Evolutionary conservation across 148 eudicot species (phyloP), one percentile per base, ranked within the genome.

Genomic region (Polygonum aviculare): DNA sequence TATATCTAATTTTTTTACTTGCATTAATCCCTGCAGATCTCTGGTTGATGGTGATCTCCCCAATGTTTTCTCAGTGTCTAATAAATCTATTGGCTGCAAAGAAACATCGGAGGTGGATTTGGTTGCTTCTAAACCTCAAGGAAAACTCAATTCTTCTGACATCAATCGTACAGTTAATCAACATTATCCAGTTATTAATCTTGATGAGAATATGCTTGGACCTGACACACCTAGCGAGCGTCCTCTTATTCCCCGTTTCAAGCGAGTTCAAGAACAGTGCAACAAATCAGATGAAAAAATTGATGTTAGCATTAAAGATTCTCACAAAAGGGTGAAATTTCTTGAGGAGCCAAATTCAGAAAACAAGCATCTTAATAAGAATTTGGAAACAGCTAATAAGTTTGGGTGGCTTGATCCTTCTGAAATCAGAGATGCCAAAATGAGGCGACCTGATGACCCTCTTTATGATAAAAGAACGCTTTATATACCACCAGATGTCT

Each of bases 351-450:
- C 80, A 12, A 71, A 84, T 60, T 33, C 31, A 44, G 81, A 55
- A 71, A 80, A 77, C 35, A 87, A 81, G 69, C 75, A 48, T 40
- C 65, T 73, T 62, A 80, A 80, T 18, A 79, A 76, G 70, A 78
- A 72, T 35, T 81, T 86, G 74, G 94, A 88, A 76, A 69, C 75
- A 35, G 77, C 78, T 79, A 89, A 88, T 79, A 95, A 90, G 82
- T 95, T 92, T 86, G 94, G 89, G 72, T 95, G 99, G 99, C 94
- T 95, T 63, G 81, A 87, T 82, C 88, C 94, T 78, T 93, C 96
- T 41, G 76, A 75, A 79, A 93, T 91, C 67, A 93, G 82, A 85
- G 99, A 95, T 89, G 96, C 93, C 49, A 89, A 85, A 69, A 87
- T 93, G 76, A 89, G 97, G 86, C 88, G 90, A 83, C 97, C 93